Evolutionary conservation across 257 asterid genomes (phyloP).

Genomic region (Solanum pennellii): DNA sequence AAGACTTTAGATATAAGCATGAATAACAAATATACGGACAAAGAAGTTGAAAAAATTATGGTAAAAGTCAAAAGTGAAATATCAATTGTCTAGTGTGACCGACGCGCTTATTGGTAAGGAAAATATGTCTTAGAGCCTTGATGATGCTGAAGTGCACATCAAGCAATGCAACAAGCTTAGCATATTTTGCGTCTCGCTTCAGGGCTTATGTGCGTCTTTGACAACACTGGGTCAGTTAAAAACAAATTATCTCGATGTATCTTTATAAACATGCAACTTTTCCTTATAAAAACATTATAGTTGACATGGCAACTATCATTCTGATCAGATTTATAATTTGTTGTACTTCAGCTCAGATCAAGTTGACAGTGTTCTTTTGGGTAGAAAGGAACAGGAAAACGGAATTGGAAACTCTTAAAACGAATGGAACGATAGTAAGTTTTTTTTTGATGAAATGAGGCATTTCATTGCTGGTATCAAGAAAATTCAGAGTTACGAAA

Average conservation of each 20-base stretch:
- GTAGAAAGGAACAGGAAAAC: not conserved
- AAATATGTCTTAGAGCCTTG: not conserved
- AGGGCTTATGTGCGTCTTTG: not conserved
- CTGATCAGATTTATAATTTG: not conserved
- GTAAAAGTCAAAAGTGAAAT: not conserved
- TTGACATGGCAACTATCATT: not conserved
- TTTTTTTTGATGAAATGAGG: not conserved
- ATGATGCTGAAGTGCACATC: not conserved
- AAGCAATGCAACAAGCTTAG: not conserved
- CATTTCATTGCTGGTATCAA: not conserved
- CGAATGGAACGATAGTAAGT: not conserved
- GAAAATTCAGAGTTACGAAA: not conserved
- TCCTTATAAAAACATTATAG: not conserved
- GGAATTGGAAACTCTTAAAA: not conserved
- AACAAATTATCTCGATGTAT: not conserved
- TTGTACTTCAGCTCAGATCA: not conserved
- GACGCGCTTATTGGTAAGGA: not conserved
- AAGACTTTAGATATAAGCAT: not conserved
- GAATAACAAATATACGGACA: not conserved
- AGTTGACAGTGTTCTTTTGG: not conserved
- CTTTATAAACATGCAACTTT: not conserved
- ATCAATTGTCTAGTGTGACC: not conserved
- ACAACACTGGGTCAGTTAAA: not conserved
- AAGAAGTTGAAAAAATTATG: not conserved
- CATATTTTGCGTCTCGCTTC: not conserved